Percentiles rank a stretch among this genome's conserved stretches.
These are phyloP conservation scores for Irpex rosettiformis DNA, from an alignment of 1,284 basidiomycete species.

Conservation along the genomic window DNA sequence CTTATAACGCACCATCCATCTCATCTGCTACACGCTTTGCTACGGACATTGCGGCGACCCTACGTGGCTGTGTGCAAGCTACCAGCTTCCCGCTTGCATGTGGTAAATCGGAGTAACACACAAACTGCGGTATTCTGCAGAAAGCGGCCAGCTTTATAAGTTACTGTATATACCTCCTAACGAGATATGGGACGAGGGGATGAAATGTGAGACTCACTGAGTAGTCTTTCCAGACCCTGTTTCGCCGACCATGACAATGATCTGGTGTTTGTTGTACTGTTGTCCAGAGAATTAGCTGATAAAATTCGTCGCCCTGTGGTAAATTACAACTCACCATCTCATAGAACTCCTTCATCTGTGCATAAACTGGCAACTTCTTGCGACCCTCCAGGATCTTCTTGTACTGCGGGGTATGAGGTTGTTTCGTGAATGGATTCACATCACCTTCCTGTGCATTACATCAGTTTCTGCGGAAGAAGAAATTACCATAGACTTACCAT, in stretches of 20 bases:
- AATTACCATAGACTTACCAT: constrained; percentile 52
- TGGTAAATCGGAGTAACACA: constrained; percentile 90
- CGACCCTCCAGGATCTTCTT: constrained; percentile 83
- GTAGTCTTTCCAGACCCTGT: constrained; percentile 99
- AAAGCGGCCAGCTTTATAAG: neutral
- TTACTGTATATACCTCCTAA: no score
- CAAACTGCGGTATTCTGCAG: constrained; percentile 86
- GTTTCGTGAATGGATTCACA: constrained; percentile 86
- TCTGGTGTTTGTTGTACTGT: constrained; percentile 85
- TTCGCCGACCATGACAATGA: constrained; percentile 96
- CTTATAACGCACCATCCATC: constrained; percentile 77
- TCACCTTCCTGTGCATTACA: constrained; percentile 62
- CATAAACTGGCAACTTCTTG: constrained; percentile 88
- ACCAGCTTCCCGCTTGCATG: constrained; percentile 88
- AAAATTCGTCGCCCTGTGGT: constrained; percentile 20
- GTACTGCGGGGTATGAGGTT: constrained; percentile 77
- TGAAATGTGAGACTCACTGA: constrained; percentile 55
- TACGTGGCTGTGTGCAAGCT: constrained; percentile 95
- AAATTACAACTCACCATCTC: constrained; percentile 60
- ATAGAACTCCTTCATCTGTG: constrained; percentile 92
- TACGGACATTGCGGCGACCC: constrained; percentile 97
- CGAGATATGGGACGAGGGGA: no score
- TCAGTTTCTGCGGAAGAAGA: neutral
- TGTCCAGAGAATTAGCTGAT: constrained; percentile 32
- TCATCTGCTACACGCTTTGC: constrained; percentile 98